A percentile compares a stretch with the other conserved stretches of the same genome.
Evolutionary conservation across 2,329 filamentous ascomycete species (phyloP).

Genomic region (Aspergillus fumigatus): DNA sequence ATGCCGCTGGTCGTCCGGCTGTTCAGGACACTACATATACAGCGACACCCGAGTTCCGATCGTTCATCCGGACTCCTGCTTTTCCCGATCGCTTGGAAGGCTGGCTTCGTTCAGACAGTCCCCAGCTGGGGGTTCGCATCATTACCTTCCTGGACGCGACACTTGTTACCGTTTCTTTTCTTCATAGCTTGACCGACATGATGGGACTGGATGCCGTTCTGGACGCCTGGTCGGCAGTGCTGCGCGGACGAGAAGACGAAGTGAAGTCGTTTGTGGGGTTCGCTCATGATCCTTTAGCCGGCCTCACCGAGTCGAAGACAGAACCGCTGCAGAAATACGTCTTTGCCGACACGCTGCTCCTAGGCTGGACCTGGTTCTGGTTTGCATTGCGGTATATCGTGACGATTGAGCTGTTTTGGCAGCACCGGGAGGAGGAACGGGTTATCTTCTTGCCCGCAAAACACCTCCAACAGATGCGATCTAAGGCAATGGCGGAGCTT

Average conservation of each 20-base stretch:
- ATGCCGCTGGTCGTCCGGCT: neutral
- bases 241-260: conserved; percentile 42
- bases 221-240: conserved; percentile 44
- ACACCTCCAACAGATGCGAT: conserved; percentile 27
- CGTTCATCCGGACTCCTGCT: conserved; percentile 12
- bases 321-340: neutral
- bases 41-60: neutral
- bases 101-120: conserved; percentile 40
- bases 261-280: conserved; percentile 36
- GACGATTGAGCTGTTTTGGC: conserved; percentile 25
- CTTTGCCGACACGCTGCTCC: neutral
- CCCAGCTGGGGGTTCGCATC: conserved; percentile 47
- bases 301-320: conserved; percentile 13
- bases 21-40: neutral
- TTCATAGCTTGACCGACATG: conserved; percentile 48
- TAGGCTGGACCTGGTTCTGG: conserved; percentile 1
- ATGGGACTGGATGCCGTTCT: conserved; percentile 43
- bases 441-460: conserved; percentile 38
- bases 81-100: conserved; percentile 38
- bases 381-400: conserved; percentile 35
- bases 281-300: conserved; percentile 34
- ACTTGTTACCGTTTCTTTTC: conserved; percentile 44
- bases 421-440: conserved; percentile 30
- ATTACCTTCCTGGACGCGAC: conserved; percentile 49
- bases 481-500: conserved; percentile 7